Conservation (phyloP, 2,329 filamentous ascomycete genomes). For the Samsoniella hepiali region DNA sequence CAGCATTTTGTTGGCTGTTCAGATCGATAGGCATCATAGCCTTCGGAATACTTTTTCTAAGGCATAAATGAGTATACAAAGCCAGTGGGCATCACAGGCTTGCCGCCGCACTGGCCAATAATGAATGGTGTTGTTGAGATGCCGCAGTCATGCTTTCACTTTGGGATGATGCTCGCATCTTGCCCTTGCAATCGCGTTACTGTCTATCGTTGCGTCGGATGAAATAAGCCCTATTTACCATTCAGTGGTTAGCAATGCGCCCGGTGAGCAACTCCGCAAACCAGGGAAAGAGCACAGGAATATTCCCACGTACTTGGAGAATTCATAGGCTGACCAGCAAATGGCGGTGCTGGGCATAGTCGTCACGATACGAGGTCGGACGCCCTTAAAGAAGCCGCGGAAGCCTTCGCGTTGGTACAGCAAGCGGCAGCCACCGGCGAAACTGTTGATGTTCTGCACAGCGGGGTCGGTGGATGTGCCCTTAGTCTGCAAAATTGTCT, state of each 20-base stretch:
- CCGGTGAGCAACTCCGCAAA: not conserved
- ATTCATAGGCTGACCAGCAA: slow-evolving; percentile 82
- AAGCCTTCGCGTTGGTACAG: slow-evolving; percentile 81
- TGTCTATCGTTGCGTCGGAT: slow-evolving; percentile 50
- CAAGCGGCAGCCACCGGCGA: slow-evolving; percentile 74
- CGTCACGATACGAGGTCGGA: slow-evolving; percentile 86
- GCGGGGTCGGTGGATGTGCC: slow-evolving; percentile 79
- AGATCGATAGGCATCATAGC: slow-evolving; percentile 9
- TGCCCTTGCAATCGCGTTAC: slow-evolving; percentile 25
- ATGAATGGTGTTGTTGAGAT: not conserved
- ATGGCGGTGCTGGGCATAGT: slow-evolving; percentile 99
- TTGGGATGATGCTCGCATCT: not conserved
- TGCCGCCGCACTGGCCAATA: not conserved
- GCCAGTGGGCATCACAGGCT: not conserved
- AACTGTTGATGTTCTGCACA: slow-evolving; percentile 78
- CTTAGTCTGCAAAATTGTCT: slow-evolving; percentile 92
- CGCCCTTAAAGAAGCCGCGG: slow-evolving; percentile 86
- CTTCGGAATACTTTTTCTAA: slow-evolving; percentile 7
- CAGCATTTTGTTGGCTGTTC: not conserved
- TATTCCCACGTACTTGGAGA: slow-evolving; percentile 56
- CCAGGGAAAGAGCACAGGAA: not conserved
- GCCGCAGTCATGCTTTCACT: not conserved
- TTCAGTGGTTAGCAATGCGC: not conserved
- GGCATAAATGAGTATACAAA: slow-evolving; percentile 8
- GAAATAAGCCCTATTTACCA: slow-evolving; percentile 53